Base-by-base conservation (phyloP, 257 asterid species). In the Solanum bulbocastanum region DNA sequence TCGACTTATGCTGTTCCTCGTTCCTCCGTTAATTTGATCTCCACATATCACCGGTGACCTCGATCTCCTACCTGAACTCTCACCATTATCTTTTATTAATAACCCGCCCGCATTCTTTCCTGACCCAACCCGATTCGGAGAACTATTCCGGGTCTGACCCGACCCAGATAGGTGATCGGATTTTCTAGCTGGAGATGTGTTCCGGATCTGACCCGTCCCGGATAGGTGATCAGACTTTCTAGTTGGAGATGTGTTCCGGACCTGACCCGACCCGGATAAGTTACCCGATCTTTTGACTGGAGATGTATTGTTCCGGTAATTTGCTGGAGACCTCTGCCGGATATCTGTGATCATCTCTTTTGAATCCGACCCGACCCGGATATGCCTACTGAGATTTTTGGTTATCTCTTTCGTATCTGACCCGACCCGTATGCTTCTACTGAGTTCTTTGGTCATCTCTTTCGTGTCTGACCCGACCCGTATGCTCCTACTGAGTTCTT, bases 1-100 rank as follows among this genome's bases (percentile, higher is more conserved):
- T 81, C 94, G 89, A n/a, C 87, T 93, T 72, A 90, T 32, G 11
- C 91, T 93, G 69, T 87, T 23, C 37, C 79, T 90, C 27, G 87
- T 20, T 0, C 91, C 85, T 27, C 87, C 91, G 14, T 76, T 74
- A 22, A 5, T 14, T 1, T 25, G 66, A 27, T 93, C 96, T 22
- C 60, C 30, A 3, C 93, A 92, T 16, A 86, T 87, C 74, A 84
- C 94, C 73, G 98, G 98, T 4, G 99, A 95, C 76, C 91, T 88
- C 2, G 96, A 92, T 88, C 96, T 88, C 71, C 97, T 76, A 35
- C 92, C 90, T 40, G 98, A 92, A 76, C 91, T 88, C 93, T 92
- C 95, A 36, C 93, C 96, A 5, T 44, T 87, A 7, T 92, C 97
- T 78, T 85, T 93, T 66, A 88, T 92, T 35, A 12, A 87, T 25